A percentile compares a stretch with the other conserved stretches of the same genome.
Conservation (phyloP, 768 basidiomycete genomes). For the Xerocomellus chrysenteron region DNA sequence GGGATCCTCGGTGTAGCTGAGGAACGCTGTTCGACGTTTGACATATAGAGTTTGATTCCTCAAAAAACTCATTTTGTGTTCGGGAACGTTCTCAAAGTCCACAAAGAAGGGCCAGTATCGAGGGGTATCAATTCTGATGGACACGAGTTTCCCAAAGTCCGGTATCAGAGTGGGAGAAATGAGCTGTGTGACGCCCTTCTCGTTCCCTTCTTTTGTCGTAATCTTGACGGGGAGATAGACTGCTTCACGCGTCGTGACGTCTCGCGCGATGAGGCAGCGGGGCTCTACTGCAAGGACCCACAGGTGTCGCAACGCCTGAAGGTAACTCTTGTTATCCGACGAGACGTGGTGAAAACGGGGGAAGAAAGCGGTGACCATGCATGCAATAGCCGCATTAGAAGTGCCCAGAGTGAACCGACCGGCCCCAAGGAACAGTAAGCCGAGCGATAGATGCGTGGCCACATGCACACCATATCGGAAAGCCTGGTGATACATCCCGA, state of each 20-base stretch:
- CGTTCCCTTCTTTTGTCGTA: conserved; percentile 65
- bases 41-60: conserved; percentile 84
- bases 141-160: conserved; percentile 75
- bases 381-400: conserved; percentile 88
- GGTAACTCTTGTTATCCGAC: conserved; percentile 84
- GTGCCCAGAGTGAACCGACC: conserved; percentile 91
- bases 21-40: conserved; percentile 87
- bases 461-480: conserved; percentile 89
- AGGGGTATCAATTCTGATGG: conserved; percentile 88
- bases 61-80: conserved; percentile 68
- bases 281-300: conserved; percentile 98
- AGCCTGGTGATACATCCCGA: conserved; percentile 76
- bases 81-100: conserved; percentile 65
- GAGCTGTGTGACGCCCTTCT: conserved; percentile 67
- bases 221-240: conserved; percentile 94
- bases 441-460: conserved; percentile 86
- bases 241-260: conserved; percentile 87
- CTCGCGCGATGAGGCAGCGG: conserved; percentile 85
- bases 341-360: conserved; percentile 80
- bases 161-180: conserved; percentile 94
- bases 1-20: conserved; percentile 93
- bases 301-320: conserved; percentile 91
- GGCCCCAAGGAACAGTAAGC: conserved; percentile 89
- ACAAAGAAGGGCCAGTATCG: conserved; percentile 94
- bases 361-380: conserved; percentile 88